Evolutionary conservation across 1,284 basidiomycete genomes (phyloP), one percentile per base, ranked within the genome.

Genomic region (Malassezia furfur): DNA sequence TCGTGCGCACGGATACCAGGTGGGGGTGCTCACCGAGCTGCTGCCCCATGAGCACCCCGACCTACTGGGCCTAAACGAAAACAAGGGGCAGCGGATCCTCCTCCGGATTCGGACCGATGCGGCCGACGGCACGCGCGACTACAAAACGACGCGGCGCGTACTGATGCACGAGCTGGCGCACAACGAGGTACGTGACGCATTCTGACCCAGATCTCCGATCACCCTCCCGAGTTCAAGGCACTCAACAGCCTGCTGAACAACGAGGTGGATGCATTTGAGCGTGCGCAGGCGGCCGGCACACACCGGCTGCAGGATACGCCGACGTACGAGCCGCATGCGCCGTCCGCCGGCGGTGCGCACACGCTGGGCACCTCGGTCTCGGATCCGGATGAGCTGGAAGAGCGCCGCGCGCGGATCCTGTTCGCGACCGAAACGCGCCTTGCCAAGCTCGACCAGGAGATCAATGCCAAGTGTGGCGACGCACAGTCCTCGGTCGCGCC

Each of bases 151-250:
- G 10, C 56, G 70, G 30, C 41, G 59, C 10, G 70, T 72, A 3
- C 57, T 72, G 5, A 49, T 72, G 21, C 70, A 72, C 50, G 70
- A 72, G 50, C 43, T 72, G 36, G 66, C 65, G 4, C 70, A 72
- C 55, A 72, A 66, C 60, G 59, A 54, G 48, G 46, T 54, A 32
- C 48, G 48, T 46, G 2, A 12, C 5, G 5, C 1, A 10, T 34
- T 46, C 15, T 40, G 9, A 40, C 45, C 43, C 43, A 62, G 47
- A 57, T 72, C 14, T 28, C 54, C 8, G 67, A 64, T 11, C 70
- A 72, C 51, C 66, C 68, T 5, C 62, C 60, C 28, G 70, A 65
- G 44, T 72, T 72, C 58, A 72, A 71, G 50, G 58, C 62, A 5
- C 55, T 72, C 19, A 72, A 72, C 50, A 62, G 60, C 56, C 49